Percentiles rank a stretch among this genome's conserved stretches.
Conservation (phyloP, 2,329 filamentous ascomycete species). For the Colletotrichum higginsianum region DNA sequence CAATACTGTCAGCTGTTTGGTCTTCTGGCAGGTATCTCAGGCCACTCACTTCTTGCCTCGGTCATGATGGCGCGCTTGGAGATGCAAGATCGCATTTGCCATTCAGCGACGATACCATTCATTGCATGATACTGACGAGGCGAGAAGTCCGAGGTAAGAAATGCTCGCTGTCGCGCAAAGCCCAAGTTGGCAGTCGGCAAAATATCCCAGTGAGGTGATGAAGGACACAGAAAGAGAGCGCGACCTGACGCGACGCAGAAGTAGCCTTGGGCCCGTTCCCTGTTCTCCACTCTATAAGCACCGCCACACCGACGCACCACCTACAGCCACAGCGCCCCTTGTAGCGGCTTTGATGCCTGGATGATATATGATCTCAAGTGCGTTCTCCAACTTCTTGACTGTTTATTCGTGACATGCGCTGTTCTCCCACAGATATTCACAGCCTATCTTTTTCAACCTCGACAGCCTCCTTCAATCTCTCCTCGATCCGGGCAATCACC, state of each 20-base stretch:
- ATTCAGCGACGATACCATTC: too few species aligned
- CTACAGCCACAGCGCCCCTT: not conserved
- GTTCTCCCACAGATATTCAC: not conserved
- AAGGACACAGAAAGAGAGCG: not conserved
- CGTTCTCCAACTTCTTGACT: not conserved
- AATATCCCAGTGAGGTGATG: not conserved
- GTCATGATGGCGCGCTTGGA: not conserved
- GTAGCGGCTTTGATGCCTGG: not conserved
- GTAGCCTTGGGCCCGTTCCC: not conserved
- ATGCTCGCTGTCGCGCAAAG: not conserved
- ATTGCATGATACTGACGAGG: not conserved
- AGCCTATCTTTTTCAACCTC: slow-evolving; percentile 68
- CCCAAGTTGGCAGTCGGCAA: not conserved
- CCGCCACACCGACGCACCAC: not conserved
- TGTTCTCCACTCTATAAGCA: not conserved
- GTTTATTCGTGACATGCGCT: not conserved
- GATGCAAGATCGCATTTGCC: too few species aligned
- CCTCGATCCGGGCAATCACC: slow-evolving; percentile 77
- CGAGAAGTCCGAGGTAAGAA: not conserved
- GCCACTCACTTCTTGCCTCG: not conserved
- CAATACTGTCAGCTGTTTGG: not conserved
- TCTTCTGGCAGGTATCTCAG: not conserved
- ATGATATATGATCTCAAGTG: not conserved
- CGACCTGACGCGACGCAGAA: slow-evolving; percentile 19
- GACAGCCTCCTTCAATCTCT: slow-evolving; percentile 77